phyloP scores from a whole-genome alignment of 768 basidiomycete genomes.

The Leucocoprinus sp. region DNA sequence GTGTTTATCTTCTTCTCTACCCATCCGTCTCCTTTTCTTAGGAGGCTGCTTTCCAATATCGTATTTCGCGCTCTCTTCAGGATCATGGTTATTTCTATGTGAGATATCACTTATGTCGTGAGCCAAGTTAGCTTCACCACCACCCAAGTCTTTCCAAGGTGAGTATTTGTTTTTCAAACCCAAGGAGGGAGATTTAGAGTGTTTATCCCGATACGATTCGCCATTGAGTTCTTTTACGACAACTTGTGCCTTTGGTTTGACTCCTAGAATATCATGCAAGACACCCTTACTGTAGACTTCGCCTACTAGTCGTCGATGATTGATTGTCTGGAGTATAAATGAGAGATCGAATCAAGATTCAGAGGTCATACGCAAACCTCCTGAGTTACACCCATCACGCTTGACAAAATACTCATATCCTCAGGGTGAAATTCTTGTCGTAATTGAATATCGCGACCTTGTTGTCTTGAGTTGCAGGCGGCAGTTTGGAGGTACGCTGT shows the following conservation, averaged over 20 bases:
- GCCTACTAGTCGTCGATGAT: slow-evolving; percentile 60
- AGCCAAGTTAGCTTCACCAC: slow-evolving; percentile 4
- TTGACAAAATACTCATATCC: slow-evolving; percentile 72
- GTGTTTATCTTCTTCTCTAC: slow-evolving; percentile 28
- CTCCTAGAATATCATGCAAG: slow-evolving; percentile 52
- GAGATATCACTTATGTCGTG: slow-evolving; percentile 2
- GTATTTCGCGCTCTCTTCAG: slow-evolving; percentile 54
- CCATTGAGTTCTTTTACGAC: slow-evolving; percentile 10
- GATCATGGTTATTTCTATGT: slow-evolving; percentile 10
- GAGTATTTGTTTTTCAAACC: slow-evolving; percentile 1
- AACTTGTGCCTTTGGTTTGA: slow-evolving; percentile 22
- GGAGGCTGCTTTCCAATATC: slow-evolving; percentile 40
- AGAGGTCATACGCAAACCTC: slow-evolving; percentile 43
- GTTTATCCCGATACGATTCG: background rate
- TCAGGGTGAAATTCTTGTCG: slow-evolving; percentile 37
- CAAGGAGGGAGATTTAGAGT: background rate
- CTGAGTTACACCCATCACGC: slow-evolving; percentile 74
- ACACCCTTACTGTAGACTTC: slow-evolving; percentile 55
- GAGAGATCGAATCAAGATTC: background rate
- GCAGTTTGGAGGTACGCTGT: slow-evolving; percentile 60
- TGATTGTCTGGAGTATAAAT: slow-evolving; percentile 47
- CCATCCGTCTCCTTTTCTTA: slow-evolving; percentile 38
- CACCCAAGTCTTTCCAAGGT: slow-evolving; percentile 5
- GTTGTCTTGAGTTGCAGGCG: slow-evolving; percentile 47
- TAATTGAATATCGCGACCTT: slow-evolving; percentile 40